These are phyloP conservation scores for Cicer judaicum DNA, from an alignment of 306 rosid genomes.

Conservation along the genomic window DNA sequence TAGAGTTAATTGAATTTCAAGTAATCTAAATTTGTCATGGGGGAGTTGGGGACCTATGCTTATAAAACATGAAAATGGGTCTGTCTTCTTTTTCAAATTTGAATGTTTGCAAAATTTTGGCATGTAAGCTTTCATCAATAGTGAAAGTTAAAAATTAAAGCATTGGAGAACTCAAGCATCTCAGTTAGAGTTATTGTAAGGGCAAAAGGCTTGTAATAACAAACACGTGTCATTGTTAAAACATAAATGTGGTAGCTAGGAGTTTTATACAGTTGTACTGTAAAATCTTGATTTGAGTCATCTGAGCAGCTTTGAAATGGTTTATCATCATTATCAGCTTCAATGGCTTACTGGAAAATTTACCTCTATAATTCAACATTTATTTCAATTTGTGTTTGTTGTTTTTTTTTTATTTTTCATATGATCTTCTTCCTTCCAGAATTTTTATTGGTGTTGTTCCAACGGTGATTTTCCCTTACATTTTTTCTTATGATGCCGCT, in stretches of 20 bases:
- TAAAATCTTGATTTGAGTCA: background rate
- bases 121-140: background rate
- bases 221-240: background rate
- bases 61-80: background rate
- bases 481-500: background rate
- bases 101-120: background rate
- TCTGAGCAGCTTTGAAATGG: background rate
- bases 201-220: background rate
- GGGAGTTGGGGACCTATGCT: background rate
- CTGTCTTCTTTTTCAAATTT: conserved; percentile 28
- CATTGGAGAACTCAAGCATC: background rate
- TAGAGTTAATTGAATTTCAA: background rate
- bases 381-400: background rate
- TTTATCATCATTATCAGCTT: conserved; percentile 32
- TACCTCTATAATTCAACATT: background rate
- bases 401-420: background rate
- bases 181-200: background rate
- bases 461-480: background rate
- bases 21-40: background rate
- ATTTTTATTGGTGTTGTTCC: background rate
- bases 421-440: conserved; percentile 15
- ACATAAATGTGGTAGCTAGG: background rate
- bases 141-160: background rate
- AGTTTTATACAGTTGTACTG: background rate
- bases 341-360: background rate